Evolutionary conservation across 1,284 basidiomycete species (phyloP).

Genomic region (Cystobasidium slooffiae): DNA sequence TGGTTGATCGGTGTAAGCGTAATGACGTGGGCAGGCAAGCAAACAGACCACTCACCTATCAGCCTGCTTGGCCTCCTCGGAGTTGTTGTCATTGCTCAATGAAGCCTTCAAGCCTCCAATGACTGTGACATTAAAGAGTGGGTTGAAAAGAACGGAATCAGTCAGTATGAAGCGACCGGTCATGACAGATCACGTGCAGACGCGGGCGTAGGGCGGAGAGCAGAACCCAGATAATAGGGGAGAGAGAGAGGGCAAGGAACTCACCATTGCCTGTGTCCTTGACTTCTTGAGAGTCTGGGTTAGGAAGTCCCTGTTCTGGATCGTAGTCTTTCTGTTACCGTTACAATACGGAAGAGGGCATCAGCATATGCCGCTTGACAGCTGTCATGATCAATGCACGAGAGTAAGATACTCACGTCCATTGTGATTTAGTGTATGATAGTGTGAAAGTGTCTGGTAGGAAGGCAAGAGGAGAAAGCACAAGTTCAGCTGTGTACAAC

Average conservation of each 20-base stretch:
- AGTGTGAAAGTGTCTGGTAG: too few relatives aligned
- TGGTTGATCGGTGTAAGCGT: background rate
- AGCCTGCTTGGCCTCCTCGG: conserved; percentile 34
- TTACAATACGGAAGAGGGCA: too few relatives aligned
- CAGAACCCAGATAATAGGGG: too few relatives aligned
- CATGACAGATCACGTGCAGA: too few relatives aligned
- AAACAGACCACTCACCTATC: conserved; percentile 32
- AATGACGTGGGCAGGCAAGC: too few relatives aligned
- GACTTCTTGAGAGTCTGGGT: conserved; percentile 9
- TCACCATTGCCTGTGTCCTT: conserved; percentile 32
- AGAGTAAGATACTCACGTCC: background rate
- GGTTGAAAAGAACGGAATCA: too few relatives aligned
- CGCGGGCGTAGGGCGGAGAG: too few relatives aligned
- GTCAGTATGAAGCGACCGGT: too few relatives aligned
- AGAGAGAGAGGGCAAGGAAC: background rate
- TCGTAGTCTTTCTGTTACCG: conserved; percentile 8
- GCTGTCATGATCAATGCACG: background rate
- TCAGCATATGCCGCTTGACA: too few relatives aligned
- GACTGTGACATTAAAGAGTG: background rate
- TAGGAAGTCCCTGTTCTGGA: conserved; percentile 28
- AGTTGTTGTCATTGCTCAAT: conserved; percentile 20
- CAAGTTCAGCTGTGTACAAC: too few relatives aligned
- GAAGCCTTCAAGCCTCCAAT: conserved; percentile 36
- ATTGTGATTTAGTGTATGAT: background rate
- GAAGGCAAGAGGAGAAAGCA: too few relatives aligned